Percentiles rank a stretch among this genome's conserved stretches.
These are phyloP conservation scores for Colletotrichum orbiculare DNA, from an alignment of 2,329 filamentous ascomycete genomes.

Conservation along the genomic window DNA sequence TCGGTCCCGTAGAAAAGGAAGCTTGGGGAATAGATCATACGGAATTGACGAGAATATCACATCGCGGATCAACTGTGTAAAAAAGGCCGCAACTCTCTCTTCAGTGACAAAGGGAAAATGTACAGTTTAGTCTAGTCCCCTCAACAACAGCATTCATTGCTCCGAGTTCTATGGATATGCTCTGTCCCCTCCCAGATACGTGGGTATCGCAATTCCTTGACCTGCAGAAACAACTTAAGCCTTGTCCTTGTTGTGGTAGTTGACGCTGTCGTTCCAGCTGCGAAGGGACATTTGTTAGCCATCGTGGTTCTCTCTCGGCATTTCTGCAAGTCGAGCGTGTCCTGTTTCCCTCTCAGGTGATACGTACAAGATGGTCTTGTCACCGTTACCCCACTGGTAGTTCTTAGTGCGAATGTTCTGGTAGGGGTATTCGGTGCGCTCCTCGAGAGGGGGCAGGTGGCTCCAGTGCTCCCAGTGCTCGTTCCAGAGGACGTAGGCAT, in stretches of 20 bases:
- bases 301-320: slow-evolving; percentile 14
- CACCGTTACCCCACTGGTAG: slow-evolving; percentile 93
- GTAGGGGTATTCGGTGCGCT: slow-evolving; percentile 93
- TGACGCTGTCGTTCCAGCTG: slow-evolving; percentile 95
- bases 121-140: slow-evolving; percentile 40
- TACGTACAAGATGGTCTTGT: slow-evolving; percentile 84
- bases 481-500: slow-evolving; percentile 91
- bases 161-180: slow-evolving; percentile 31
- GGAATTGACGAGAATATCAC: not conserved
- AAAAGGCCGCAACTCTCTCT: slow-evolving; percentile 31
- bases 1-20: not conserved
- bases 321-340: not conserved
- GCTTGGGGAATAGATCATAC: not conserved
- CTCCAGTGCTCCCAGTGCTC: slow-evolving; percentile 97
- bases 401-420: slow-evolving; percentile 98
- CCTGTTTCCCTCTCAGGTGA: not conserved
- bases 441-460: slow-evolving; percentile 88
- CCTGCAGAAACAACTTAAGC: slow-evolving; percentile 41
- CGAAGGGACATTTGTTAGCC: slow-evolving; percentile 33
- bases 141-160: slow-evolving; percentile 16
- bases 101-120: slow-evolving; percentile 40
- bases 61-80: not conserved
- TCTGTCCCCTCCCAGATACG: slow-evolving; percentile 14
- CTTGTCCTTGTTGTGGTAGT: slow-evolving; percentile 97
- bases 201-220: slow-evolving; percentile 7